Evolutionary conservation across 2,329 filamentous ascomycete genomes (phyloP).

Genomic region (Exophiala oligosperma): DNA sequence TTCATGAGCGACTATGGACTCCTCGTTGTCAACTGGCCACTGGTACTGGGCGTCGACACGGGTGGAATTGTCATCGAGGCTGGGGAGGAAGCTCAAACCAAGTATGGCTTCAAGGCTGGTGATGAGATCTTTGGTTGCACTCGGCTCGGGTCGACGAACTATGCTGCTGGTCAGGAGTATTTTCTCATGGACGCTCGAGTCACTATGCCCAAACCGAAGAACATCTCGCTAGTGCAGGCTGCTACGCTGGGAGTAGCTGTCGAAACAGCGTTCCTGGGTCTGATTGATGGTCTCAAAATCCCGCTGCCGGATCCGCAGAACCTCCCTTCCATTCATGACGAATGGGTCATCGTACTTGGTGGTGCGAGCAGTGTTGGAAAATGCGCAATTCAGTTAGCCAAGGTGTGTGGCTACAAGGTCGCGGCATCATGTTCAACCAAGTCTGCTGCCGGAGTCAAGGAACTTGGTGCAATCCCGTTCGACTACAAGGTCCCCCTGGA

Average conservation of each 20-base stretch:
- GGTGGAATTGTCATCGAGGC: slow-evolving; percentile 34
- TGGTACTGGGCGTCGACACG: slow-evolving; percentile 24
- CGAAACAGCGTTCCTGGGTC: slow-evolving; percentile 30
- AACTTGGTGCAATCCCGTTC: slow-evolving; percentile 33
- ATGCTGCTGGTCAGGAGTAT: slow-evolving; percentile 34
- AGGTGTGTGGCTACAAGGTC: slow-evolving; percentile 34
- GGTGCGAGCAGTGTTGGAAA: slow-evolving; percentile 36
- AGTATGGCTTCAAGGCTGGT: slow-evolving; percentile 32
- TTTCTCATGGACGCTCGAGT: slow-evolving; percentile 35
- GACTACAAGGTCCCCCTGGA: slow-evolving; percentile 34
- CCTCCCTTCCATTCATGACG: slow-evolving; percentile 21
- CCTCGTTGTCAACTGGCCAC: slow-evolving; percentile 26
- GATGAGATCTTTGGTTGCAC: slow-evolving; percentile 36
- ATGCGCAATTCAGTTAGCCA: slow-evolving; percentile 34
- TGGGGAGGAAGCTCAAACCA: slow-evolving; percentile 31
- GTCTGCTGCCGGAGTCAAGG: slow-evolving; percentile 32
- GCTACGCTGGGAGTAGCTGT: slow-evolving; percentile 32
- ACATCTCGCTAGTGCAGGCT: slow-evolving; percentile 33
- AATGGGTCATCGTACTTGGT: slow-evolving; percentile 38
- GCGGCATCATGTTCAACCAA: slow-evolving; percentile 34
- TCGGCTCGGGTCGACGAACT: slow-evolving; percentile 30
- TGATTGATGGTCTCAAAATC: slow-evolving; percentile 30
- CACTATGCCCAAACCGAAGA: slow-evolving; percentile 34
- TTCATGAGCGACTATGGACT: slow-evolving; percentile 32
- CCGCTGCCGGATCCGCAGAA: slow-evolving; percentile 26